Evolutionary conservation across 257 asterid genomes (phyloP).

Genomic region (Euphrasia confusa): DNA sequence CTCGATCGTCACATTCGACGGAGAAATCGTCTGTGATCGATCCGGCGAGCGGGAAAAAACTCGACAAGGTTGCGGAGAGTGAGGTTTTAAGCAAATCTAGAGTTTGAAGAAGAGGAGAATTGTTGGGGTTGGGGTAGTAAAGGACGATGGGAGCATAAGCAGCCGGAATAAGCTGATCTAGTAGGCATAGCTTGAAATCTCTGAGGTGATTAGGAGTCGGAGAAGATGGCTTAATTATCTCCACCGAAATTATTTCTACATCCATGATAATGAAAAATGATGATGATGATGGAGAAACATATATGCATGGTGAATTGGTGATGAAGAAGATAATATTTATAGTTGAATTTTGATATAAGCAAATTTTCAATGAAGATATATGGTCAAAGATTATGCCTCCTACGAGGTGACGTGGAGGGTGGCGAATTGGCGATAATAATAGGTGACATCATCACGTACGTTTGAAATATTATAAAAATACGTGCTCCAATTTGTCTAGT

Average conservation of each 20-base stretch:
- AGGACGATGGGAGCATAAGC: constrained; percentile 66
- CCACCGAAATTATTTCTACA: constrained; percentile 39
- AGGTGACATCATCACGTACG: too few relatives aligned
- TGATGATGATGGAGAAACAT: neutral
- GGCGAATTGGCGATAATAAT: too few relatives aligned
- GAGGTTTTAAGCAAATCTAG: constrained; percentile 35
- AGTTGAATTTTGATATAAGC: neutral
- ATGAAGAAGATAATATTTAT: too few relatives aligned
- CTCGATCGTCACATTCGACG: constrained; percentile 58
- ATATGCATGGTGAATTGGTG: too few relatives aligned
- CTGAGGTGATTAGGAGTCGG: constrained; percentile 64
- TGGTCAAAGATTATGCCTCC: too few relatives aligned
- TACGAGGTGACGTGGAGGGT: too few relatives aligned
- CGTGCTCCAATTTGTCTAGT: too few relatives aligned
- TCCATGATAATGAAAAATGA: constrained; percentile 25
- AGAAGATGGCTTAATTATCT: constrained; percentile 51
- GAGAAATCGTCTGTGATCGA: constrained; percentile 46
- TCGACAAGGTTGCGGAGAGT: constrained; percentile 41
- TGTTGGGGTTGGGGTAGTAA: constrained; percentile 36
- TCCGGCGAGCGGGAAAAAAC: constrained; percentile 70
- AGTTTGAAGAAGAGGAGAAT: constrained; percentile 27
- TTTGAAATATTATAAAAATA: too few relatives aligned
- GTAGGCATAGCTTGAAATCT: constrained; percentile 39
- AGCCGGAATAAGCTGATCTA: constrained; percentile 76
- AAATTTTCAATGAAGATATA: too few relatives aligned